phyloP scores from a whole-genome alignment of 768 basidiomycete genomes.

The Coprinopsis strossmayeri region DNA sequence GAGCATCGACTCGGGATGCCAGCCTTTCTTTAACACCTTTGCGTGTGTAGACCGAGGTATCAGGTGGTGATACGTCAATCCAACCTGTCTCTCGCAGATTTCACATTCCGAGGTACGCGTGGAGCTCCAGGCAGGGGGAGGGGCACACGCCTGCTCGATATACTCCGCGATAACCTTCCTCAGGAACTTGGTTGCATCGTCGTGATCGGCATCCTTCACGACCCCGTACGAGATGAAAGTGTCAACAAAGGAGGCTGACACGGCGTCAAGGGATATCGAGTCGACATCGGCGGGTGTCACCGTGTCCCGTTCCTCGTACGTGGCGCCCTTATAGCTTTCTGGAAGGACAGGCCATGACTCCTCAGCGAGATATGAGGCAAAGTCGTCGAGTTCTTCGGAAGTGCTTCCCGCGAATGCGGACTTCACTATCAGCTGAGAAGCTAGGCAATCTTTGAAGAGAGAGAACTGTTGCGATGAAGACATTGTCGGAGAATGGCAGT shows the following conservation, averaged over 20 bases:
- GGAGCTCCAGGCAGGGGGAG: conserved; percentile 45
- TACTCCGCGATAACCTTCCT: conserved; percentile 35
- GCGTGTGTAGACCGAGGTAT: conserved; percentile 48
- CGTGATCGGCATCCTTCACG: conserved; percentile 25
- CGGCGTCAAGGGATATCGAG: conserved; percentile 29
- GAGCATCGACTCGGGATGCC: conserved; percentile 46
- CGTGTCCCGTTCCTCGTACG: conserved; percentile 28
- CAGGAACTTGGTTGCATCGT: conserved; percentile 34
- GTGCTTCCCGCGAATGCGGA: conserved; percentile 14
- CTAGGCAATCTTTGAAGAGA: conserved; percentile 17
- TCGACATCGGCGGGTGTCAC: conserved; percentile 27
- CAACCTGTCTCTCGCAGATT: conserved; percentile 51
- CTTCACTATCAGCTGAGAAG: conserved; percentile 21
- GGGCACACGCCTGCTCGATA: conserved; percentile 37
- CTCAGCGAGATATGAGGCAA: conserved; percentile 42
- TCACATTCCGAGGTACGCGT: conserved; percentile 52
- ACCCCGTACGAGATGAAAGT: conserved; percentile 46
- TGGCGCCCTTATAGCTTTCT: conserved; percentile 23
- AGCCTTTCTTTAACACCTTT: conserved; percentile 50
- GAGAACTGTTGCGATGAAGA: conserved; percentile 4
- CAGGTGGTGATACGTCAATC: conserved; percentile 56
- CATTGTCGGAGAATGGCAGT: no score
- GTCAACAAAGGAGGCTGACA: conserved; percentile 38
- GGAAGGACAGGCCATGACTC: conserved; percentile 46
- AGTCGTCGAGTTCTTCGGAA: conserved; percentile 42